Conservation (phyloP, 129 eudicot genomes). For the Sambucus nigra region DNA sequence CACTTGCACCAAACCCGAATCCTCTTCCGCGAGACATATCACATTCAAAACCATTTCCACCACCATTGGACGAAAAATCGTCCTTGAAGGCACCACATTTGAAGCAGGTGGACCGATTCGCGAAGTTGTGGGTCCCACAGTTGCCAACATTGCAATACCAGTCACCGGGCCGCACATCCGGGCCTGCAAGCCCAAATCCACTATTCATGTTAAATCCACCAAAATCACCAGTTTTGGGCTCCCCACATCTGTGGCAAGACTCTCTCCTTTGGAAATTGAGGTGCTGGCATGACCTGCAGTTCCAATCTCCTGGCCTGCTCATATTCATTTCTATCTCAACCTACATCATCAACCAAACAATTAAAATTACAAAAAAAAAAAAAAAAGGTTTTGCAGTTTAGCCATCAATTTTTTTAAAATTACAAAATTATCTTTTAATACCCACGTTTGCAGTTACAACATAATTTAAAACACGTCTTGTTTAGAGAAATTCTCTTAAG, state of each 20-base stretch:
- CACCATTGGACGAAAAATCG: constrained; percentile 23
- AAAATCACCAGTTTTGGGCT: constrained; percentile 21
- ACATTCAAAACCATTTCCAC: constrained; percentile 37
- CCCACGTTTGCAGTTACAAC: background rate
- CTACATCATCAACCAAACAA: too few species aligned
- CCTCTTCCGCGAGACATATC: constrained; percentile 26
- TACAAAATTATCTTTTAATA: too few species aligned
- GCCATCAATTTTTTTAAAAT: background rate
- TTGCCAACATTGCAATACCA: constrained; percentile 88
- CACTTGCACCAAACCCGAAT: constrained; percentile 32
- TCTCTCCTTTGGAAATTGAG: constrained; percentile 96
- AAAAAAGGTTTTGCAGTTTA: background rate
- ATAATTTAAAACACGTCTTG: too few species aligned
- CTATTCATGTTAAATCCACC: constrained; percentile 46
- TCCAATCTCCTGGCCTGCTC: constrained; percentile 99
- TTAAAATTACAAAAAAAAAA: too few species aligned
- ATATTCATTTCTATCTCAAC: constrained; percentile 17
- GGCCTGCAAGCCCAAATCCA: constrained; percentile 60
- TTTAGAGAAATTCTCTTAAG: too few species aligned
- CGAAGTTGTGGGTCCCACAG: constrained; percentile 97
- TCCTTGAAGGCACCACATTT: constrained; percentile 94
- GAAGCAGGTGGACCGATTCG: constrained; percentile 97
- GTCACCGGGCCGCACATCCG: constrained; percentile 98
- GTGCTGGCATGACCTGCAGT: constrained; percentile 99
- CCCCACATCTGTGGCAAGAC: constrained; percentile 95